phyloP scores from a whole-genome alignment of 805 yeast genomes.

The Myxozyma neglecta region DNA sequence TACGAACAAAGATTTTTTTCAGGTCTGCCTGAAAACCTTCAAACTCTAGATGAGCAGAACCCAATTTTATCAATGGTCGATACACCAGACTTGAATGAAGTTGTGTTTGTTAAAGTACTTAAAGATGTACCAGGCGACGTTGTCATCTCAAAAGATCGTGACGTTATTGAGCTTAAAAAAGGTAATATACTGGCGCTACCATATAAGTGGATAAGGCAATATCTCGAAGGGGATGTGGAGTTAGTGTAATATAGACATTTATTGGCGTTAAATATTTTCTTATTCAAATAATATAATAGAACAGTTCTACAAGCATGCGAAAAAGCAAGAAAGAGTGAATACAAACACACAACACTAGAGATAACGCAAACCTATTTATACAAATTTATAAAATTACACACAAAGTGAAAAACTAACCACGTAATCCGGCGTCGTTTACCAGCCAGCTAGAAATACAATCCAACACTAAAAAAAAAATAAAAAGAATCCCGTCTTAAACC shows the following conservation, averaged over 20 bases:
- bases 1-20: constrained; percentile 67
- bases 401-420: neutral
- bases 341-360: neutral
- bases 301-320: neutral
- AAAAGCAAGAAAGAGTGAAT: neutral
- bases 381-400: neutral
- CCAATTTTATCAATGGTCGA: constrained; percentile 74
- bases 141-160: constrained; percentile 47
- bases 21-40: constrained; percentile 66
- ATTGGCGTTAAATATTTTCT: neutral
- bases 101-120: constrained; percentile 71
- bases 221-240: constrained; percentile 42
- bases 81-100: constrained; percentile 69
- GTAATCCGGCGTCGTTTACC: neutral
- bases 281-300: neutral
- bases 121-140: constrained; percentile 45
- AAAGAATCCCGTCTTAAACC: neutral
- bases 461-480: neutral
- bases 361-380: neutral
- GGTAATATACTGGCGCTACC: constrained; percentile 77
- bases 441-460: neutral
- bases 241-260: constrained; percentile 9
- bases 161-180: constrained; percentile 53
- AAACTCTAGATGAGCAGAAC: constrained; percentile 71
- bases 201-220: constrained; percentile 54